Evolutionary conservation across 345 rosid species (phyloP).

Genomic region (Syzygium oleosum): DNA sequence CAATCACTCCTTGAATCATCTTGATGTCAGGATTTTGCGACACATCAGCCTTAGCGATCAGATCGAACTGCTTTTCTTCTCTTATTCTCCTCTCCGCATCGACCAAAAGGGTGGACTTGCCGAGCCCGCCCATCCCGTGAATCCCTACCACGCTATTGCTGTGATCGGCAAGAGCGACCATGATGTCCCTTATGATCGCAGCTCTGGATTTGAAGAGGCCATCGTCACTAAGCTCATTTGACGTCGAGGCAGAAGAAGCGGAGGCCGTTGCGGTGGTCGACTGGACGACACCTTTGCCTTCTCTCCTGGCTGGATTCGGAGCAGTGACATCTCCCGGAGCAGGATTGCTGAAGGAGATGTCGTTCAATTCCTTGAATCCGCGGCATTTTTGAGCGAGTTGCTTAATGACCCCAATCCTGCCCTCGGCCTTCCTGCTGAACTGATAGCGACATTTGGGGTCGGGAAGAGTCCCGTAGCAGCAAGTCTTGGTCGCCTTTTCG

Average conservation of each 20-base stretch:
- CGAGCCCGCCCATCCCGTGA: neutral
- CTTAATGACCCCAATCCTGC: accelerated
- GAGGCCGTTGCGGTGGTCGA: accelerated
- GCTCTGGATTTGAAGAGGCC: neutral
- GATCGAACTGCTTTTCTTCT: accelerated
- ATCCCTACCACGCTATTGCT: neutral
- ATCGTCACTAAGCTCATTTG: accelerated
- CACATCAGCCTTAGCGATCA: neutral
- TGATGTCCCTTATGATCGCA: accelerated
- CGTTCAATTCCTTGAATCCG: neutral
- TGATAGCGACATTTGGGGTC: neutral
- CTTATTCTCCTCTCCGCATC: accelerated
- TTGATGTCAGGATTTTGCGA: neutral
- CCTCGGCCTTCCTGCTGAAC: neutral
- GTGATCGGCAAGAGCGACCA: neutral
- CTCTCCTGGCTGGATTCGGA: accelerated
- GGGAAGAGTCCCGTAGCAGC: neutral
- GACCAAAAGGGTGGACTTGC: neutral
- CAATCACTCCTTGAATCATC: neutral
- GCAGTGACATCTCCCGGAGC: accelerated
- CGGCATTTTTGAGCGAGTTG: accelerated
- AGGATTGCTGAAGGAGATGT: neutral
- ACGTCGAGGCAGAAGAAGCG: accelerated
- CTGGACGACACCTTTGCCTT: accelerated
- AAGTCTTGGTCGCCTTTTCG: neutral